phyloP scores from a whole-genome alignment of 805 yeast species.

The Teunomyces kruisii region DNA sequence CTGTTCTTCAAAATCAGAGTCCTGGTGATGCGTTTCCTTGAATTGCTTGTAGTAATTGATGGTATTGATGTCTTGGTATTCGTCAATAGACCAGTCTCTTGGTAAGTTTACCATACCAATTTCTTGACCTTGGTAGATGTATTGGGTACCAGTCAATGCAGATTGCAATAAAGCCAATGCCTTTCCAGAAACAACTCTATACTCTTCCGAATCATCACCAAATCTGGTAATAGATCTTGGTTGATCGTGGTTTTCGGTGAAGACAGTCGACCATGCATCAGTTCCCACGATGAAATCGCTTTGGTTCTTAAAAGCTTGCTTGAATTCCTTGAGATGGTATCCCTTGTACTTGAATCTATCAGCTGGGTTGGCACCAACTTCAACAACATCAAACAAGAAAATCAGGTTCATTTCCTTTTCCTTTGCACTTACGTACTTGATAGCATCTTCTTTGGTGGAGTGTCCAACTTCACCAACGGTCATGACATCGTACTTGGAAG shows the following conservation, averaged over 20 bases:
- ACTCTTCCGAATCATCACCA: conserved; percentile 38
- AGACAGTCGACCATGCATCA: conserved; percentile 60
- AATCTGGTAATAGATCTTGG: conserved; percentile 53
- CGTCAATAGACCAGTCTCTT: conserved; percentile 44
- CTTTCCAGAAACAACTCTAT: conserved; percentile 44
- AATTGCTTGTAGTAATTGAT: conserved; percentile 40
- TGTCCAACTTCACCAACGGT: conserved; percentile 58
- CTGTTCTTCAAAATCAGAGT: conserved; percentile 17
- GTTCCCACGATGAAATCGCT: conserved; percentile 41
- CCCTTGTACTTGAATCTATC: conserved; percentile 36
- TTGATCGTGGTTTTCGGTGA: conserved; percentile 59
- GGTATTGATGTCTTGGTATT: conserved; percentile 51
- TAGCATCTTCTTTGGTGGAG: conserved; percentile 38
- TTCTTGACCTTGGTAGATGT: conserved; percentile 62
- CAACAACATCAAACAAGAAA: conserved; percentile 32
- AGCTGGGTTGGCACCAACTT: conserved; percentile 33
- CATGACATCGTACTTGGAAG: conserved; percentile 49
- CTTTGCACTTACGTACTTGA: conserved; percentile 42
- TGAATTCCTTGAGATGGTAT: conserved; percentile 38
- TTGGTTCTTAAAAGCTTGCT: conserved; percentile 20
- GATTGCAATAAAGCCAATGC: conserved; percentile 46
- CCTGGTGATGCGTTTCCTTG: conserved; percentile 21
- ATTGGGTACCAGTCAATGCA: conserved; percentile 53
- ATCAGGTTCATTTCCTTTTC: conserved; percentile 39
- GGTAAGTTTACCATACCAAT: conserved; percentile 54